Evolutionary conservation across 2,329 filamentous ascomycete genomes (phyloP).

Genomic region (Aotearoamyces nothofagi): DNA sequence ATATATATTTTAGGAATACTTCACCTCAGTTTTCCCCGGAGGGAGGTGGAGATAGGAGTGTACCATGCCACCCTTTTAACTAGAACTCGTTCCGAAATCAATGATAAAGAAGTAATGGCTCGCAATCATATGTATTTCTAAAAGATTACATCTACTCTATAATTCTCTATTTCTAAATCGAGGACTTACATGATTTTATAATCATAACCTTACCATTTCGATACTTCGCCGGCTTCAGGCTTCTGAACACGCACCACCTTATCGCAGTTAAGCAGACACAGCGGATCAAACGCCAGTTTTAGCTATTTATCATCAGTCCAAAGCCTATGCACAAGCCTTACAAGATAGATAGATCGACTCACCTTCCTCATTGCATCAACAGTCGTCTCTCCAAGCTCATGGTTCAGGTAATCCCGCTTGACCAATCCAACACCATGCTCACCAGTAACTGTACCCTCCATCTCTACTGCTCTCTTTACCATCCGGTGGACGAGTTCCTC

Average conservation of each 20-base stretch:
- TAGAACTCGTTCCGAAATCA: too few relatives aligned
- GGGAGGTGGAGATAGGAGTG: too few relatives aligned
- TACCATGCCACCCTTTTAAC: too few relatives aligned
- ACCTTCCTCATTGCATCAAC: constrained; percentile 76
- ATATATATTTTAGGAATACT: too few relatives aligned
- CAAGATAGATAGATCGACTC: constrained; percentile 14
- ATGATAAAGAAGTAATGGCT: too few relatives aligned
- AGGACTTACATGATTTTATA: too few relatives aligned
- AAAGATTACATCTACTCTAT: too few relatives aligned
- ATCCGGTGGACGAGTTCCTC: constrained; percentile 65
- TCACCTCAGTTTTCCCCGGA: too few relatives aligned
- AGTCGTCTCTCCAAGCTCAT: constrained; percentile 59
- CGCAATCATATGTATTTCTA: too few relatives aligned
- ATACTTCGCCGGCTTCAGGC: constrained; percentile 30
- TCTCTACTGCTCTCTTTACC: constrained; percentile 73
- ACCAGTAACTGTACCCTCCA: constrained; percentile 75
- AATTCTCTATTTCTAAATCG: too few relatives aligned
- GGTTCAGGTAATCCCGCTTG: constrained; percentile 69
- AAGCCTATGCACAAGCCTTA: not conserved
- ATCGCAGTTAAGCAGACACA: constrained; percentile 51
- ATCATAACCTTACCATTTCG: constrained; percentile 31
- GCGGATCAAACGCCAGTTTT: constrained; percentile 66
- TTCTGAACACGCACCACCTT: constrained; percentile 50
- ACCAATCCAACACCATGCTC: constrained; percentile 76
- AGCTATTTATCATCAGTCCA: constrained; percentile 31